A percentile compares a stretch with the other conserved stretches of the same genome.
These are phyloP conservation scores for Jamesozyma spencerorum DNA, from an alignment of 805 yeast species.

Conservation along the genomic window DNA sequence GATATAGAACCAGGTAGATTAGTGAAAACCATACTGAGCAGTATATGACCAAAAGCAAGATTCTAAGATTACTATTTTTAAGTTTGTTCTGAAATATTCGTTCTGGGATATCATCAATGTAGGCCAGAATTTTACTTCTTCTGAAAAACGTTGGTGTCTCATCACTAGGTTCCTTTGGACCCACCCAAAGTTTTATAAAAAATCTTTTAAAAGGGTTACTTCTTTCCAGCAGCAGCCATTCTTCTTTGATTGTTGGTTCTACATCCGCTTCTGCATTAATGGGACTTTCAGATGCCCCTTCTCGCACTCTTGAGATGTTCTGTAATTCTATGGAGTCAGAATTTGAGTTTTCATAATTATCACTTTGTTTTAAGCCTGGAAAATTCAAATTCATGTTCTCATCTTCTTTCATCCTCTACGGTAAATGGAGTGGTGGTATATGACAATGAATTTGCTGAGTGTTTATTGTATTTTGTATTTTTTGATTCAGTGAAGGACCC, in stretches of 20 bases:
- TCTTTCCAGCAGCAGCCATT: constrained; percentile 17
- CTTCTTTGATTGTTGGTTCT: constrained; percentile 4
- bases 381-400: no score
- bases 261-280: background rate
- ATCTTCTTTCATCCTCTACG: no score
- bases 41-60: constrained; percentile 32
- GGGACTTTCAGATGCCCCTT: background rate
- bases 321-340: constrained; percentile 2
- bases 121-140: background rate
- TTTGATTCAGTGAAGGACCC: no score
- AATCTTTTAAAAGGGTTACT: constrained; percentile 17
- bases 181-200: constrained; percentile 40
- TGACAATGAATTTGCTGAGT: no score
- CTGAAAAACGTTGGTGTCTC: constrained; percentile 34
- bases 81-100: constrained; percentile 24
- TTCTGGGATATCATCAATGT: constrained; percentile 33
- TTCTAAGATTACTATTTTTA: constrained; percentile 24
- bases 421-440: no score
- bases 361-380: no score
- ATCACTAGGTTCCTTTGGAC: constrained; percentile 44
- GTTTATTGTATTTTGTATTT: no score
- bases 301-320: background rate
- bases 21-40: constrained; percentile 39
- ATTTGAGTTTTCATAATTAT: no score
- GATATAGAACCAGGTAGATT: constrained; percentile 32